Conservation (phyloP, 176 grass and related monocot genomes). For the Aegilops sharonensis region DNA sequence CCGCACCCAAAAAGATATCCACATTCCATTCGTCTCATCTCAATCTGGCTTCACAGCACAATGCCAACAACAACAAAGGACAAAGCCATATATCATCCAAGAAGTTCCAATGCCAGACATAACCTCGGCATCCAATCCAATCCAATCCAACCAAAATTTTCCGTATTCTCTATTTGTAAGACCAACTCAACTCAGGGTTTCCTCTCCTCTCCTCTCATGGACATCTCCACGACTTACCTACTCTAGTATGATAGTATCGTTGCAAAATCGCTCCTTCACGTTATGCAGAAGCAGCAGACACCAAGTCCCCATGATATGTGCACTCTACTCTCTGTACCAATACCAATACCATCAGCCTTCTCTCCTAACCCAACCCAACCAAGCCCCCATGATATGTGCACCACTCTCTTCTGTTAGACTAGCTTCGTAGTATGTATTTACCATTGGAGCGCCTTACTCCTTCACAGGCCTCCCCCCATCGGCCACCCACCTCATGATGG, state of each 20-base stretch:
- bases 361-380: background rate
- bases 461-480: background rate
- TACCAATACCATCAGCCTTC: background rate
- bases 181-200: background rate
- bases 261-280: background rate
- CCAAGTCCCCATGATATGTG: too few relatives aligned
- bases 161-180: background rate
- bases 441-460: background rate
- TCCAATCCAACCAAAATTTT: background rate
- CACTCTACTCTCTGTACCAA: background rate
- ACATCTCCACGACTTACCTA: background rate
- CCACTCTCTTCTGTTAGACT: background rate
- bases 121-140: background rate
- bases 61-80: background rate
- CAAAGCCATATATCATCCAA: too few relatives aligned
- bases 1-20: too few relatives aligned
- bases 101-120: too few relatives aligned
- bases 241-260: too few relatives aligned
- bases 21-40: too few relatives aligned
- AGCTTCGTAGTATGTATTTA: background rate
- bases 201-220: background rate
- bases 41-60: background rate
- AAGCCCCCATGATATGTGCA: conserved; percentile 1
- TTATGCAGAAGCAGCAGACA: background rate
- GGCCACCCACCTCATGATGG: conserved; percentile 36